Evolutionary conservation across 1,284 basidiomycete genomes (phyloP).

Genomic region (Ustanciosporium gigantosporum): DNA sequence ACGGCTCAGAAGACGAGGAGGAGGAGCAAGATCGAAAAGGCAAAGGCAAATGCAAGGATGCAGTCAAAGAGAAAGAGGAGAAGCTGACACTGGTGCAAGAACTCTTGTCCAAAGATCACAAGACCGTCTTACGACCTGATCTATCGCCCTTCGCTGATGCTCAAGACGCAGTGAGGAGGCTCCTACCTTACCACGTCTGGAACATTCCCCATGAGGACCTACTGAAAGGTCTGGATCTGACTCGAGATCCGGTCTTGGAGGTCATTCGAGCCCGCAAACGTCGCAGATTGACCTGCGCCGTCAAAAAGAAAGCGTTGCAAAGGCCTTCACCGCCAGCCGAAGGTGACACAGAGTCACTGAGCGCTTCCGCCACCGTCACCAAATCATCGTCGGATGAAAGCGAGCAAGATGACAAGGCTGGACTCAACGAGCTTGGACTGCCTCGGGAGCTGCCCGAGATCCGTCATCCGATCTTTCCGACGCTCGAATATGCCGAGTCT

Average conservation of each 20-base stretch:
- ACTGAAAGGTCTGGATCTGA: slow-evolving; percentile 11
- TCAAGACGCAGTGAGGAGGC: slow-evolving; percentile 43
- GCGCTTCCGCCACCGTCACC: not conserved
- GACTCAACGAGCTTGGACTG: slow-evolving; percentile 21
- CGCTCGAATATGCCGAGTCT: slow-evolving; percentile 23
- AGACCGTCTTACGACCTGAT: slow-evolving; percentile 41
- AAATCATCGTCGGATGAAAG: not conserved
- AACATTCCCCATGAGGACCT: slow-evolving; percentile 52
- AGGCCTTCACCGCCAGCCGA: no score
- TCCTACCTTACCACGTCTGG: slow-evolving; percentile 58
- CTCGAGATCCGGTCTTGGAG: slow-evolving; percentile 21
- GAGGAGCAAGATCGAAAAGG: not conserved
- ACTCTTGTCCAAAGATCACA: slow-evolving; percentile 24
- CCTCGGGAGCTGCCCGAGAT: slow-evolving; percentile 17
- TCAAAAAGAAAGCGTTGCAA: no score
- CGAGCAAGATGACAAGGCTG: not conserved
- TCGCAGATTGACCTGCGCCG: slow-evolving; percentile 9
- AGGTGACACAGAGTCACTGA: no score
- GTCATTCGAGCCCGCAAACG: slow-evolving; percentile 23
- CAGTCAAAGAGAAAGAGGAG: not conserved
- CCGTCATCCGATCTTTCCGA: slow-evolving; percentile 32
- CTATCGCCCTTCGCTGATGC: slow-evolving; percentile 45
- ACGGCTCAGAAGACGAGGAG: not conserved
- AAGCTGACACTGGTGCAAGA: not conserved
- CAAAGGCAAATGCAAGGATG: not conserved